phyloP scores from a whole-genome alignment of 2,329 filamentous ascomycete species.

The Aschersonia sp. region DNA sequence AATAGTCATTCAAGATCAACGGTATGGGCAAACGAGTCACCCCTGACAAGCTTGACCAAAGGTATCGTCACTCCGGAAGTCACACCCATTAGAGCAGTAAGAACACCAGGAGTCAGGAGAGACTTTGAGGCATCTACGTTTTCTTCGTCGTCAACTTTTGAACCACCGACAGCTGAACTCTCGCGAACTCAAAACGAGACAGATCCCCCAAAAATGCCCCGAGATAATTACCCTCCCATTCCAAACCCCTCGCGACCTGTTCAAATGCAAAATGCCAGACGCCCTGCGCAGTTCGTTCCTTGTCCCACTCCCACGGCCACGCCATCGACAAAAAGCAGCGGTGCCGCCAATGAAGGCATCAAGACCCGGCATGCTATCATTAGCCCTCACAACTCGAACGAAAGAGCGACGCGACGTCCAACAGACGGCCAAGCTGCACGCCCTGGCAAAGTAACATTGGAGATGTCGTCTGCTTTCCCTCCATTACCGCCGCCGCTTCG shows the following conservation, averaged over 20 bases:
- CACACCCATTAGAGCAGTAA: too few relatives aligned
- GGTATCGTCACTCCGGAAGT: too few relatives aligned
- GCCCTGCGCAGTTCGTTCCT: constrained; percentile 14
- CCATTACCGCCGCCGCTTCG: constrained; percentile 32
- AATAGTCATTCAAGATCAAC: too few relatives aligned
- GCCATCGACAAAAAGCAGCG: constrained; percentile 13
- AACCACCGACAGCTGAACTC: too few relatives aligned
- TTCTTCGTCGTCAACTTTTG: neutral
- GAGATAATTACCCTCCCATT: constrained; percentile 48
- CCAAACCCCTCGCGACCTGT: constrained; percentile 30
- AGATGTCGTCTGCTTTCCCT: constrained; percentile 27
- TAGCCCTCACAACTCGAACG: constrained; percentile 6
- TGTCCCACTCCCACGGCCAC: constrained; percentile 20
- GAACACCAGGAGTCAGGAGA: too few relatives aligned
- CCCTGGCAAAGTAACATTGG: neutral
- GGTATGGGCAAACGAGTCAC: too few relatives aligned
- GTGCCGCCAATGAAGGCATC: constrained; percentile 5
- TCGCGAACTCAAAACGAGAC: neutral
- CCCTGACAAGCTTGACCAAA: too few relatives aligned
- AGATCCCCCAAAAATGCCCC: constrained; percentile 24
- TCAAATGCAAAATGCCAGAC: constrained; percentile 15
- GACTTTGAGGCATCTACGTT: too few relatives aligned
- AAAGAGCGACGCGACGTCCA: neutral
- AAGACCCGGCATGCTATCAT: constrained; percentile 9
- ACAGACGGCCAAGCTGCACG: neutral